phyloP scores from a whole-genome alignment of 441 rosid genomes.

The Bocquillonia castaneifolia region DNA sequence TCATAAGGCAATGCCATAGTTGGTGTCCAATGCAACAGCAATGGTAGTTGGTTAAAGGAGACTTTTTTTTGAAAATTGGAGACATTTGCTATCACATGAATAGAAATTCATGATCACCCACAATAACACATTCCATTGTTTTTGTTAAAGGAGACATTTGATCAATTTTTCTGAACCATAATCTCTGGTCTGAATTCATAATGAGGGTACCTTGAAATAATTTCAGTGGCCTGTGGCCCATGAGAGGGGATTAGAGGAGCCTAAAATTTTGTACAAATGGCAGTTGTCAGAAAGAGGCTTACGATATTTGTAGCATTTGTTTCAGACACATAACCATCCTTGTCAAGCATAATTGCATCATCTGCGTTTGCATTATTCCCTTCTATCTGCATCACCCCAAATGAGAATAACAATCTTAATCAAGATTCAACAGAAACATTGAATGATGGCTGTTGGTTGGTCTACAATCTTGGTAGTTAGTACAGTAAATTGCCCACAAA shows the following conservation, averaged over 20 bases:
- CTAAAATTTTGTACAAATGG: not conserved
- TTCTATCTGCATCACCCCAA: conserved; percentile 51
- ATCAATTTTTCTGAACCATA: not conserved
- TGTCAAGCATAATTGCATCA: conserved; percentile 93
- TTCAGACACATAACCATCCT: conserved; percentile 84
- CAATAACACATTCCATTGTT: not conserved
- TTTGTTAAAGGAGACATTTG: not conserved
- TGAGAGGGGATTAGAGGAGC: not conserved
- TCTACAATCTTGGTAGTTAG: not conserved
- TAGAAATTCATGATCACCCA: not conserved
- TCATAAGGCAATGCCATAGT: not conserved
- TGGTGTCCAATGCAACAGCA: not conserved
- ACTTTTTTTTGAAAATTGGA: no score
- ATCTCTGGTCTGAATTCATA: not conserved
- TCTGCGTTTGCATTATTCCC: conserved; percentile 73
- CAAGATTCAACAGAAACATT: not conserved
- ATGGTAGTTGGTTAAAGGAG: not conserved
- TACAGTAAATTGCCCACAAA: not conserved
- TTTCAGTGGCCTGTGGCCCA: not conserved
- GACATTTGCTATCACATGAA: no score
- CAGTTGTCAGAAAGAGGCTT: conserved; percentile 29
- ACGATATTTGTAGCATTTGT: conserved; percentile 93
- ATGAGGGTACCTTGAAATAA: not conserved
- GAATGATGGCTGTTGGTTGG: not conserved
- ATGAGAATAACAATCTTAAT: conserved; percentile 8